Base-by-base conservation (phyloP, 1,284 basidiomycete species). In the Xanthoconium separans region DNA sequence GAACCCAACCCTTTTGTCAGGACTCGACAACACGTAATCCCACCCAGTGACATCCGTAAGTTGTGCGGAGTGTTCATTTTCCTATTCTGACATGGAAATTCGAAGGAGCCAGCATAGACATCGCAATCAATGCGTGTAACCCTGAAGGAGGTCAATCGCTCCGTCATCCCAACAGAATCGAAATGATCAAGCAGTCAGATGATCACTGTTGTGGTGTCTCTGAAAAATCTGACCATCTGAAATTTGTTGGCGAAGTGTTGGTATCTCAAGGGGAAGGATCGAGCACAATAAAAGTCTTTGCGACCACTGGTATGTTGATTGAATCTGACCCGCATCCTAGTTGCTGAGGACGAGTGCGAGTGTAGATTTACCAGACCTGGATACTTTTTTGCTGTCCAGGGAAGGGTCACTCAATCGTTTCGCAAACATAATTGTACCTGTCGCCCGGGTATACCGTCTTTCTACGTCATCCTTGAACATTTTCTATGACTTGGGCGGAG, bases 161-260 rank as follows among this genome's bases (percentile, higher is more conserved):
- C 10, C 77, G 78, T 50, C 89, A 87, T 61, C 74, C 83, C 51
- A 78, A 85, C 62, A 76, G 82, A 33, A 89, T 92, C 80, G 80
- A 81, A 57, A 77, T 81, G 45, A 84, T 94, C 20, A 86, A 84
- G 59, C 93, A 95, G 66, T 82, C 87, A 30, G 80, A 91, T 59
- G 86, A 90, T 57, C 84, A 88, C 4, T 95, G 94, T 65, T 95
- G 93, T 60, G 93, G 95, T 70, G 73, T 85, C 8, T 85, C 84
- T 47, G 91, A 89, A 3, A 77, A 39, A 37, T 8, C 8, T 6
- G 36, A 27, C 46, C 27, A 47, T 15, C 36, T 39, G n/a, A 20
- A 39, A 11, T 13, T n/a, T 6, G n/a, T 39, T 15, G 33, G 34
- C 11, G 20, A 37, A 7, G 1, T 33, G 12, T 29, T 6, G 10